Base-by-base conservation (phyloP, 345 rosid genomes). In the Clarkia xantiana region DNA sequence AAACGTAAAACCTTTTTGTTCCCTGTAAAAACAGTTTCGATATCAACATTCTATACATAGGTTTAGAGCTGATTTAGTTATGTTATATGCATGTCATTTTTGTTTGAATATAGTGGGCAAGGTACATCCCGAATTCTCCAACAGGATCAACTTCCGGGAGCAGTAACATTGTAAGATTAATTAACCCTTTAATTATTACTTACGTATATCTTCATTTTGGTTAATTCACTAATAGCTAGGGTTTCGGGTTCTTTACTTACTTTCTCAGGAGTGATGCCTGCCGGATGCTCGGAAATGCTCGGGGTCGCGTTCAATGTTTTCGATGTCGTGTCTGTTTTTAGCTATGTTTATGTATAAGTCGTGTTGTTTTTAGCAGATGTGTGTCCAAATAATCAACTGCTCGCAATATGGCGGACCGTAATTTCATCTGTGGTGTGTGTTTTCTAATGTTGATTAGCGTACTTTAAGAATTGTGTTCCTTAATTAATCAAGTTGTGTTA, bases 41-140 rank as follows among this genome's bases (percentile, higher is more conserved):
- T 5, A 22, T 22, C 13, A 14, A 42, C 13, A 8, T 11, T 38
- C 14, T 22, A 6, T 41, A 11, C 9, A 51, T 19, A 52, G 19
- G 22, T 7, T 40, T 16, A 22, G 14, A 41, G 15, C 11, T 46
- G 14, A 14, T 25, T 49, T 61, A 13, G 10, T 43, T 29, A 0
- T 3, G 10, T 16, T 51, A 11, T 38, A 38, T 6, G 2, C 3
- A 1, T 12, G 11, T 14, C 19, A 2, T 38, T 52, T 14, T 2
- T 2, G 23, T 36, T 2, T 2, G 23, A 19, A 14, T 13, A 51
- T 57, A 89, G 97, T 85, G 95, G 95, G 91, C 97, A 41, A 82
- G 91, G 82, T 86, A 86, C 73, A 67, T 86, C 48, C 97, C 97
- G 58, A 76, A 76, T 47, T 72, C 97, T 16, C 68, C 84, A 41